Conservation (phyloP, 768 basidiomycete species). For the Lactarius vividus region DNA sequence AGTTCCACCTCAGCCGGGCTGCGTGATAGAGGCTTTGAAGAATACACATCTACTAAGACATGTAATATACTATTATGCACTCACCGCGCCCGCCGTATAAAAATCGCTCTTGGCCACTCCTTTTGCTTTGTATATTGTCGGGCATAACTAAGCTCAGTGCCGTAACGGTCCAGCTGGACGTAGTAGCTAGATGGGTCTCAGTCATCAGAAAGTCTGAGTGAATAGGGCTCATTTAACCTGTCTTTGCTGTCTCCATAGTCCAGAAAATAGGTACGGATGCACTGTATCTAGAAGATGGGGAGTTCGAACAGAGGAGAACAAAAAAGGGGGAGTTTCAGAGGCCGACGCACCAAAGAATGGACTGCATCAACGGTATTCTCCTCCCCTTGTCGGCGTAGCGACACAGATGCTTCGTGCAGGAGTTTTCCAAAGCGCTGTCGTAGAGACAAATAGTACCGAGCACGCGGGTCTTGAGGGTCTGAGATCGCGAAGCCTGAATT, state of each 20-base stretch:
- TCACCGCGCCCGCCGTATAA: slow-evolving; percentile 63
- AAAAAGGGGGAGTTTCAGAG: background rate
- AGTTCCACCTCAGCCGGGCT: slow-evolving; percentile 67
- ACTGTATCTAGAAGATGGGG: slow-evolving; percentile 47
- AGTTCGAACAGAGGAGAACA: background rate
- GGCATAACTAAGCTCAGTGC: slow-evolving; percentile 61
- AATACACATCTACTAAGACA: background rate
- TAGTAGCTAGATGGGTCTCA: slow-evolving; percentile 44
- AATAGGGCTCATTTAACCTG: slow-evolving; percentile 36
- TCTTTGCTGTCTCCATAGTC: slow-evolving; percentile 75
- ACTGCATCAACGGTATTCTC: slow-evolving; percentile 83
- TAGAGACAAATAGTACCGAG: slow-evolving; percentile 51
- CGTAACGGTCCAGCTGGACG: slow-evolving; percentile 55
- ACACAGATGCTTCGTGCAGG: slow-evolving; percentile 66
- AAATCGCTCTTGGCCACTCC: slow-evolving; percentile 71
- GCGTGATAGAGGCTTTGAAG: slow-evolving; percentile 57
- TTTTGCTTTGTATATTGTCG: slow-evolving; percentile 69
- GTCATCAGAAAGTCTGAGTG: slow-evolving; percentile 20
- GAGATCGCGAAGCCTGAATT: slow-evolving; percentile 63
- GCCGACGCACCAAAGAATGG: slow-evolving; percentile 52
- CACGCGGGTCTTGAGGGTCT: slow-evolving; percentile 56
- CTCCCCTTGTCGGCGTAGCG: slow-evolving; percentile 68
- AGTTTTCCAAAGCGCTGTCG: slow-evolving; percentile 64
- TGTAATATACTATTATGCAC: slow-evolving; percentile 10
- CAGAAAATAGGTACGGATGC: slow-evolving; percentile 68